Base-by-base conservation (phyloP, 2,329 filamentous ascomycete genomes). In the Phialemoniopsis sp. region DNA sequence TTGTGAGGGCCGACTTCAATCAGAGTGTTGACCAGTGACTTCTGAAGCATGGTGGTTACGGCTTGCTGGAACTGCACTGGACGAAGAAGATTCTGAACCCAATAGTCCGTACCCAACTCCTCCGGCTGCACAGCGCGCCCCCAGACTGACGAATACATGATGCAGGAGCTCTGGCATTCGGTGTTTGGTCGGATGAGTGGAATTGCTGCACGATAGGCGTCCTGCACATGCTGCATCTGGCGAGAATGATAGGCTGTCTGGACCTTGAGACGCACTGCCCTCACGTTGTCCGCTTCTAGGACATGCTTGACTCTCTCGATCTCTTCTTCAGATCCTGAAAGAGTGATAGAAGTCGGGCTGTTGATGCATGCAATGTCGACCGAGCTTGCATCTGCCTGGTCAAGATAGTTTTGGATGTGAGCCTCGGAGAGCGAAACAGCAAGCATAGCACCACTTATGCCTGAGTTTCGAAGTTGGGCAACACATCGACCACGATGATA, bases 381-480 rank as follows among this genome's bases (percentile, higher is more conserved):
- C 0, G 49, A 45, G 8, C 59, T 62, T 4, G 49, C 58, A 1
- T 42, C 37, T 2, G 36, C 32, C 0, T 51, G 29, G 0, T 44
- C 38, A 6, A 48, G 44, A 1, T 62, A 34, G 2, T 46, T 53
- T 2, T 52, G 39, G 0, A 62, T 63, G 28, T 70, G 62, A 5
- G 64, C 58, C 7, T 53, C 44, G 0, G 55, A 53, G 1, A 62
- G 57, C 0, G 65, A 68, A 1, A 65, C 67, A 0, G 72, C 72
- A 31, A 76, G 49, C 74, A 78, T 78, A 2, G 56, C 61, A 1
- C 71, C 71, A 13, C 44, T 47, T 18, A 26, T 10, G 10, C 21
- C 21, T 10, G 21, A 26, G 21, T 26, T 10, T 26, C 21, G 21
- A 10, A 63, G 45, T 6, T 45, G 43, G 5, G 45, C 45, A 31